Evolutionary conservation across 768 basidiomycete species (phyloP).

Genomic region (Lactifluus subvellereus): DNA sequence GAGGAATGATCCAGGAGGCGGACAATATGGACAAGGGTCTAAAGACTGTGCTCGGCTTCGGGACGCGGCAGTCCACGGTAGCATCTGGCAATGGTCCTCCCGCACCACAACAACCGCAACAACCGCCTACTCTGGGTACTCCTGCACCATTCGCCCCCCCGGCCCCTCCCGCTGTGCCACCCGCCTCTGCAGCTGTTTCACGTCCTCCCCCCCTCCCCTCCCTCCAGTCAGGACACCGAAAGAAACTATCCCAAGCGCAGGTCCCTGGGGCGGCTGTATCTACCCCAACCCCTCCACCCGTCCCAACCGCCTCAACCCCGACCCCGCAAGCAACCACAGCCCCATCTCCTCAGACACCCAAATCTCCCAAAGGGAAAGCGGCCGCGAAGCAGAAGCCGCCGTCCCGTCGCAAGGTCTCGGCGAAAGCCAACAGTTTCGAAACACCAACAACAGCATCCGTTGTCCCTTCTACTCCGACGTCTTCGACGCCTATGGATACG

Average conservation of each 20-base stretch:
- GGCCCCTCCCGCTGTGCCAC: neutral
- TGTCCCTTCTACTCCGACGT: slow-evolving; percentile 3
- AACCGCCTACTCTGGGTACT: slow-evolving; percentile 2
- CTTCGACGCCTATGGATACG: slow-evolving; percentile 22
- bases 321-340: slow-evolving; percentile 17
- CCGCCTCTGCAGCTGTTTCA: neutral
- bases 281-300: slow-evolving; percentile 17
- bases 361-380: slow-evolving; percentile 61
- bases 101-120: slow-evolving; percentile 5
- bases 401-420: slow-evolving; percentile 31
- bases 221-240: slow-evolving; percentile 9
- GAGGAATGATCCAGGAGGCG: slow-evolving; percentile 23
- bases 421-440: slow-evolving; percentile 21
- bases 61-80: neutral
- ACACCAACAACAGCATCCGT: slow-evolving; percentile 21
- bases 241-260: slow-evolving; percentile 15
- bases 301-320: slow-evolving; percentile 15
- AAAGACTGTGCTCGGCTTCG: neutral
- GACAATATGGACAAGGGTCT: slow-evolving; percentile 22
- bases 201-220: slow-evolving; percentile 3
- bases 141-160: neutral
- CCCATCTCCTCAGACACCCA: slow-evolving; percentile 36
- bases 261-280: slow-evolving; percentile 1
- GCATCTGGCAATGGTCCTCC: neutral
- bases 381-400: slow-evolving; percentile 40